phyloP scores from a whole-genome alignment of 2,329 filamentous ascomycete genomes.

The Talaromyces sp. region DNA sequence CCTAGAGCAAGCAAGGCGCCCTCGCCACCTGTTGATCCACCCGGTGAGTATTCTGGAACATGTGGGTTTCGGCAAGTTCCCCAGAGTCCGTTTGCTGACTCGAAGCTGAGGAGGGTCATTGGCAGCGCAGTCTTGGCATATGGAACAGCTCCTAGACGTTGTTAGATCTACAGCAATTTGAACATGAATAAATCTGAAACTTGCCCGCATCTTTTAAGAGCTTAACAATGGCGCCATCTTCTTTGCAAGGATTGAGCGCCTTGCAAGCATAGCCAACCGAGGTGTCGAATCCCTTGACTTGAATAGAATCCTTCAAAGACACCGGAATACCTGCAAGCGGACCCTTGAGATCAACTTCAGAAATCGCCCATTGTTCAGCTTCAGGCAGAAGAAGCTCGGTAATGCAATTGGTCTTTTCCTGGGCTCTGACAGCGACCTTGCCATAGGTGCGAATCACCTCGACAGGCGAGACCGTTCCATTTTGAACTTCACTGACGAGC shows the following conservation, averaged over 20 bases:
- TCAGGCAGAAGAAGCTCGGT: constrained; percentile 80
- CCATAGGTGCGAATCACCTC: constrained; percentile 81
- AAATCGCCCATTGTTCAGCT: constrained; percentile 68
- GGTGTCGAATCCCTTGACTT: constrained; percentile 77
- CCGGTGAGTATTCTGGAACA: constrained; percentile 77
- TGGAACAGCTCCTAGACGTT: constrained; percentile 64
- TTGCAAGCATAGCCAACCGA: constrained; percentile 71
- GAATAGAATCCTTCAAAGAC: constrained; percentile 73
- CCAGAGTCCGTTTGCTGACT: constrained; percentile 77
- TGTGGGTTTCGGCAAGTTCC: constrained; percentile 79
- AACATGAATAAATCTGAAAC: neutral
- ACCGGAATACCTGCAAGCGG: constrained; percentile 84
- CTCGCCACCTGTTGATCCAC: constrained; percentile 85
- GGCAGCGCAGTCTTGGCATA: constrained; percentile 93
- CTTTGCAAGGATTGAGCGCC: constrained; percentile 61
- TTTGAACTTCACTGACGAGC: constrained; percentile 74
- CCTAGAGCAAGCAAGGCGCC: constrained; percentile 74
- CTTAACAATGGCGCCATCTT: constrained; percentile 70
- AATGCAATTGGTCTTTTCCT: constrained; percentile 81
- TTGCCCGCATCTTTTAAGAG: constrained; percentile 75
- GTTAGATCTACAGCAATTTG: constrained; percentile 11
- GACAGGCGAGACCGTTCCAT: constrained; percentile 60
- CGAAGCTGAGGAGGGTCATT: constrained; percentile 80
- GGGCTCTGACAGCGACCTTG: constrained; percentile 79
- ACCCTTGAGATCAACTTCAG: constrained; percentile 67